Conservation (phyloP, 2,329 filamentous ascomycete species). For the Dothistroma septosporum region DNA sequence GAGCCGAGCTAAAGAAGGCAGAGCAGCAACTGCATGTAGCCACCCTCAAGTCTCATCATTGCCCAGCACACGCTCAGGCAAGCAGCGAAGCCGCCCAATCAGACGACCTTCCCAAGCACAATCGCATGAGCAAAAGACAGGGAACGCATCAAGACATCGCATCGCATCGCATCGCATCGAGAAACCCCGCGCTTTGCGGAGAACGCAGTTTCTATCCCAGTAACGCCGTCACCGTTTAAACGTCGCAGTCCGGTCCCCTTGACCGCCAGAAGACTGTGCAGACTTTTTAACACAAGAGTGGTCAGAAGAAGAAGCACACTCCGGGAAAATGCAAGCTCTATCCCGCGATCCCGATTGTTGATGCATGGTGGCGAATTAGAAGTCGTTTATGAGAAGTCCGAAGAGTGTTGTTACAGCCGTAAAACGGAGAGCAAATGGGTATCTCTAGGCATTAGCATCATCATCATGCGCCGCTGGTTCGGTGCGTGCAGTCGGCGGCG, state of each 20-base stretch:
- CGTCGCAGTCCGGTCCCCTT: constrained; percentile 6
- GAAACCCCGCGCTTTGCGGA: not conserved
- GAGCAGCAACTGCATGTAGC: constrained; percentile 12
- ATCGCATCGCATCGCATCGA: constrained; percentile 9
- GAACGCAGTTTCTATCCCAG: not conserved
- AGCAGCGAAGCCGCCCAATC: constrained; percentile 1
- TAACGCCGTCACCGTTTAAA: constrained; percentile 15
- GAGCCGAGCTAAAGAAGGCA: constrained; percentile 6
- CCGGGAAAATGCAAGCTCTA: constrained; percentile 8
- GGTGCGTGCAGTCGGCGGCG: constrained; percentile 32
- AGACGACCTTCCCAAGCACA: constrained; percentile 7
- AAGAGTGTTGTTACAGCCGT: constrained; percentile 24
- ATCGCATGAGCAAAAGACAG: constrained; percentile 12
- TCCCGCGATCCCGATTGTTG: constrained; percentile 5
- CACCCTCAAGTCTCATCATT: constrained; percentile 2
- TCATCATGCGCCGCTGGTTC: constrained; percentile 27
- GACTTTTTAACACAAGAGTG: constrained; percentile 12
- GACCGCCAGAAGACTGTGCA: constrained; percentile 10
- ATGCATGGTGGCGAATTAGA: constrained; percentile 16
- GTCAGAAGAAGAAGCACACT: constrained; percentile 6
- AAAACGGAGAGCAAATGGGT: constrained; percentile 25
- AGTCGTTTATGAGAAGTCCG: constrained; percentile 21
- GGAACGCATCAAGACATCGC: constrained; percentile 13
- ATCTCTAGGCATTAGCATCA: constrained; percentile 27
- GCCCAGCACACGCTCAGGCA: not conserved